Base-by-base conservation (phyloP, 2,329 filamentous ascomycete genomes). In the Berkeleyomyces rouxiae region DNA sequence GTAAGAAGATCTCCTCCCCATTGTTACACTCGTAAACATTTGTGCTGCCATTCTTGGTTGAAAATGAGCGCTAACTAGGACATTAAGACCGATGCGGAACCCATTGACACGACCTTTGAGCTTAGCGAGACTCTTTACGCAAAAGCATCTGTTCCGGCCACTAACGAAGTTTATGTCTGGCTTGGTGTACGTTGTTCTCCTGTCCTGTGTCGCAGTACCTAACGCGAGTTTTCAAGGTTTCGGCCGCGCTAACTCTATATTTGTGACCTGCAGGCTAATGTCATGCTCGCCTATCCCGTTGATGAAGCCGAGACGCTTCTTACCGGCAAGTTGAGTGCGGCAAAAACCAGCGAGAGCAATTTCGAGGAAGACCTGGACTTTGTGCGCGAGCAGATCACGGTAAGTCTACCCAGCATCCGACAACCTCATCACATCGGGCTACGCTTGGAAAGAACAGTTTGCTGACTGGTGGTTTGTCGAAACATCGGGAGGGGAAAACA, bases 341-440 rank as follows among this genome's bases (percentile, higher is more conserved):
- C 93, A 1, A 86, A 91, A 73, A 79, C 82, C 70, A 95, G 85
- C 70, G 74, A 95, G 68, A 76, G 77, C n/a, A 92, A 95, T 69
- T 96, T 91, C 71, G 90, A 96, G 71, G 93, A 99, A 76, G 93
- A 99, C 73, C 74, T 96, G 70, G 93, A 97, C 72, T 99, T 97
- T 71, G 75, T 99, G 70, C 79, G 93, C 66, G 92, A 97, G 73
- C 93, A 99, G 75, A 95, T 99, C 68, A 99, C 93, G 66, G 91
- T 95, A 76, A 68, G 82, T 74, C 64, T 11, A 13, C 44, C 7
- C 2, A 23, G 2, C 23, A 23, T 23, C 23, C 23, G 23, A 23
- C 23, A 23, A 23, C 23, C 23, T 23, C 23, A 23, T 23, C 23
- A 23, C 23, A 23, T 23, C 23, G 23, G 23, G 23, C 23, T 23